Base-by-base conservation (phyloP, 1,284 basidiomycete genomes). In the Moesziomyces parantarcticus region DNA sequence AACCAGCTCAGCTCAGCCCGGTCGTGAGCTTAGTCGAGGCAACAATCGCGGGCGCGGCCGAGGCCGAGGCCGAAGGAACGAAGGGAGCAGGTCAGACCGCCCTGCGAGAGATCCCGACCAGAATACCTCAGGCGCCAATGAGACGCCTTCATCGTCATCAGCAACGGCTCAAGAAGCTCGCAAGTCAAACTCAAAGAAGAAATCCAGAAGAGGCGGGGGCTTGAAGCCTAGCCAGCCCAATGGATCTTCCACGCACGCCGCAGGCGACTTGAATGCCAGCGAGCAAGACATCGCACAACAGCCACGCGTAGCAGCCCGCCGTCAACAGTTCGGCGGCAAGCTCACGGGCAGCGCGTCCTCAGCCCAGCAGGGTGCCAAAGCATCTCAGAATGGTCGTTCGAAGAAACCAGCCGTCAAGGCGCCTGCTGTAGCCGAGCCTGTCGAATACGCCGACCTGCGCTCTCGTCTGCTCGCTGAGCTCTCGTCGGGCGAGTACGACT, bases 401-500 rank as follows among this genome's bases (percentile, higher is more conserved):
- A 68, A 58, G 45, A 68, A 68, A 44, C 55, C 65, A 6, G 55
- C 46, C 11, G 54, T 68, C 44, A 68, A 68, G 34, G 54, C 46
- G 1, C 42, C 67, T 3, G 57, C 66, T 4, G 47, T 50, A 13
- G 55, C 51, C 10, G 65, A 76, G 47, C 64, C 62, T 10, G 50
- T 74, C 54, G 77, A 81, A 29, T 73, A 79, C 23, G 65, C 76
- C 39, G 81, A 83, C 42, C 50, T 83, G 50, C 77, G 82, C 25
- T 77, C 78, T 23, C 75, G 81, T 41, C 63, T 83, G 3, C 55
- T 80, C 2, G 68, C 77, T 10, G 82, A 83, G 52, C 73, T 83
- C n/a, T 60, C 73, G 1, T 62, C 69, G 3, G 79, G 78, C 13
- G 64, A 76, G 25, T 82, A 83, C 71, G 82, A 83, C 58, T 83